Evolutionary conservation across 2,329 filamentous ascomycete genomes (phyloP).

Genomic region (Diaporthe sp.): DNA sequence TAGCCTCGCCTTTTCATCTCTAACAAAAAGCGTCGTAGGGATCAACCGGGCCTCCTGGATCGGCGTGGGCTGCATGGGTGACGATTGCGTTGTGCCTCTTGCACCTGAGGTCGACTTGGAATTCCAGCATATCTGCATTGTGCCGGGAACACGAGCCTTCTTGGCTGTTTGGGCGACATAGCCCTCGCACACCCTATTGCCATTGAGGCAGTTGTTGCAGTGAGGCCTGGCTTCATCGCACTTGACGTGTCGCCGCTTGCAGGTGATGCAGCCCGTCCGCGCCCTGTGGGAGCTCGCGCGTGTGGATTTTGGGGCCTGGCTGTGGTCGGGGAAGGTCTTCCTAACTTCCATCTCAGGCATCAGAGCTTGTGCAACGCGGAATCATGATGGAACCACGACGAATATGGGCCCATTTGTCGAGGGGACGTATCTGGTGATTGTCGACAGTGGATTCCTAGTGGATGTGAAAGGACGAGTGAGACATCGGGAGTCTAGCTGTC

Average conservation of each 20-base stretch:
- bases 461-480: background rate
- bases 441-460: background rate
- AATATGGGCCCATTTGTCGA: no score
- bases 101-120: background rate
- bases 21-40: background rate
- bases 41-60: background rate
- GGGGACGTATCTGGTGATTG: background rate
- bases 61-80: background rate
- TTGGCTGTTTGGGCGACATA: background rate
- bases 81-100: background rate
- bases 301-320: background rate
- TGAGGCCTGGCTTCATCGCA: constrained; percentile 18
- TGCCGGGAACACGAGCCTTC: background rate
- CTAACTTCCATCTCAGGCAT: background rate
- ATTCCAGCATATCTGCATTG: constrained; percentile 9
- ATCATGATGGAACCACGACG: background rate
- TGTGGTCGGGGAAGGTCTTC: background rate
- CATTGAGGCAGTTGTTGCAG: background rate
- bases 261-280: constrained; percentile 15
- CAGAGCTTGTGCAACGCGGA: background rate
- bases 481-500: background rate
- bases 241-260: constrained; percentile 15
- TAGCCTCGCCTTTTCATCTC: background rate
- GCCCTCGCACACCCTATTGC: background rate
- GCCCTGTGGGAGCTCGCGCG: constrained; percentile 11